These are phyloP conservation scores for Serendipita indica DNA, from an alignment of 768 basidiomycete species.

Conservation along the genomic window DNA sequence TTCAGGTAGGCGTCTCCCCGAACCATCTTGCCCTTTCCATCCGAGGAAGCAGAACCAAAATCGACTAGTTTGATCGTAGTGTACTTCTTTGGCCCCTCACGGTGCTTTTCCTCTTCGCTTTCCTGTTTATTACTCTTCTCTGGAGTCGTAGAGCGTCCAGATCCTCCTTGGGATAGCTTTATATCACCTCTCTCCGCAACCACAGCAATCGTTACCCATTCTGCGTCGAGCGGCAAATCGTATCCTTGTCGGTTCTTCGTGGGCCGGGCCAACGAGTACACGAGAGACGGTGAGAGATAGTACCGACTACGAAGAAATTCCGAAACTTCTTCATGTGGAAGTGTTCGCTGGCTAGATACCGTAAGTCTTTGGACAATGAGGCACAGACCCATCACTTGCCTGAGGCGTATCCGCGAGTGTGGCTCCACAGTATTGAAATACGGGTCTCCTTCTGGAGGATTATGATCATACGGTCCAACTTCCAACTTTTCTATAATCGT, in stretches of 20 bases:
- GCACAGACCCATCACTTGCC: constrained; percentile 33
- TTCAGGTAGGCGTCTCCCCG: constrained; percentile 75
- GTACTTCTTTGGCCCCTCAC: constrained; percentile 57
- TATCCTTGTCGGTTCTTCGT: constrained; percentile 68
- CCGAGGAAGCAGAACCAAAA: constrained; percentile 47
- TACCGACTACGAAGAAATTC: constrained; percentile 71
- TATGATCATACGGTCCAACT: constrained; percentile 65
- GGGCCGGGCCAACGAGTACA: constrained; percentile 75
- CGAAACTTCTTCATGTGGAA: constrained; percentile 65
- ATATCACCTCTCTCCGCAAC: constrained; percentile 81
- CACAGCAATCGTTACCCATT: constrained; percentile 94
- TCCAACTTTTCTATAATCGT: constrained; percentile 62
- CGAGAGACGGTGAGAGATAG: constrained; percentile 71
- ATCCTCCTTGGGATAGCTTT: constrained; percentile 32
- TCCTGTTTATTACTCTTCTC: constrained; percentile 14
- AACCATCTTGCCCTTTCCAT: constrained; percentile 40
- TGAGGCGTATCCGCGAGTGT: constrained; percentile 73
- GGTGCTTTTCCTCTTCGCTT: constrained; percentile 21
- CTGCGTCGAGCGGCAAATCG: constrained; percentile 81
- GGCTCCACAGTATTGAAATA: constrained; percentile 71
- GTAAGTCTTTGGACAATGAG: background rate
- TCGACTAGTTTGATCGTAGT: constrained; percentile 75
- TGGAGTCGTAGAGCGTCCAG: constrained; percentile 15
- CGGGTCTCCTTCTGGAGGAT: constrained; percentile 55
- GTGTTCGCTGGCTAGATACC: constrained; percentile 43